These are phyloP conservation scores for Chrysoporthe puriensis DNA, from an alignment of 2,329 filamentous ascomycete genomes.

Conservation along the genomic window DNA sequence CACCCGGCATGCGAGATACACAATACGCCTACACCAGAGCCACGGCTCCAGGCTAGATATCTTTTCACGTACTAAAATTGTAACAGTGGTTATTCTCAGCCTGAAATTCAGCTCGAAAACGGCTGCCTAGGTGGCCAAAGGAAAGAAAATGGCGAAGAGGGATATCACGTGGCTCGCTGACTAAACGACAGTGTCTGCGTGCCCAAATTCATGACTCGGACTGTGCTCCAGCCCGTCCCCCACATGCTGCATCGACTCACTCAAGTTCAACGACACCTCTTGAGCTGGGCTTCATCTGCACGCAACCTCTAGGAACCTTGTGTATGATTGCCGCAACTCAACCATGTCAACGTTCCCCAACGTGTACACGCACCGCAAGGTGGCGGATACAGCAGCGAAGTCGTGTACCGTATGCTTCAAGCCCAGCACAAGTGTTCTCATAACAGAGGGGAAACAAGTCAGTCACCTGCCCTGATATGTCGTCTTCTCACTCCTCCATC, in stretches of 20 bases:
- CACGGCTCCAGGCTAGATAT: not conserved
- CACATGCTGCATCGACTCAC: conserved; percentile 6
- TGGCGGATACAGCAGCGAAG: conserved; percentile 82
- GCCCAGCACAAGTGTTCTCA: conserved; percentile 81
- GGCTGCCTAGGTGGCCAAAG: not conserved
- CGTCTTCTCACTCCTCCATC: not conserved
- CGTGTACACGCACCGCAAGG: conserved; percentile 81
- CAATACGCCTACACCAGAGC: not conserved
- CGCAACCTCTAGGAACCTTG: not conserved
- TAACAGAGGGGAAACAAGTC: conserved; percentile 89
- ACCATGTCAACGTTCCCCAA: conserved; percentile 67
- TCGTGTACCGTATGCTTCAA: conserved; percentile 93
- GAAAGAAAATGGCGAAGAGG: not conserved
- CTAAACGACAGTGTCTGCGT: conserved; percentile 22
- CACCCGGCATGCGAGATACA: not conserved
- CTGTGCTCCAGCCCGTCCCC: not conserved
- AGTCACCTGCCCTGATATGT: conserved; percentile 15
- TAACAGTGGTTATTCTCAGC: too few relatives aligned
- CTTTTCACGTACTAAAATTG: not conserved
- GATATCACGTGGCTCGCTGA: conserved; percentile 19
- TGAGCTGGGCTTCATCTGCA: not conserved
- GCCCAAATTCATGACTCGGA: not conserved
- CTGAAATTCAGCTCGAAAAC: too few relatives aligned
- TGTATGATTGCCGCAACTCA: conserved; percentile 3
- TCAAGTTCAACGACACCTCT: conserved; percentile 18